Evolutionary conservation across 1,284 basidiomycete genomes (phyloP).

Genomic region (Paramarasmius palmivorus): DNA sequence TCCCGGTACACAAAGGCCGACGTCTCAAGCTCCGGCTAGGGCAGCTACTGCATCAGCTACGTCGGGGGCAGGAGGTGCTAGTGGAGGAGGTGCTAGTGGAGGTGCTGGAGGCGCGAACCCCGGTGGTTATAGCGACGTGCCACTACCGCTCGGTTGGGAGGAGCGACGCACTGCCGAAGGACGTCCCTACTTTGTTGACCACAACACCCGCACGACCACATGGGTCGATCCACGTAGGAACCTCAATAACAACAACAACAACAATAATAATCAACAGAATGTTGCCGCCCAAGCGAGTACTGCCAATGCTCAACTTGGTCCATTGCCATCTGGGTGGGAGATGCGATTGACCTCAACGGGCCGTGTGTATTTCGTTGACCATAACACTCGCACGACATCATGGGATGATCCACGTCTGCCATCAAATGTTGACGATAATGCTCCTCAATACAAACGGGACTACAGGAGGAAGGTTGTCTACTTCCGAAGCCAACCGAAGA

Average conservation of each 20-base stretch:
- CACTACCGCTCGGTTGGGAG: slow-evolving; percentile 96
- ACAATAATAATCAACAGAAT: slow-evolving; percentile 54
- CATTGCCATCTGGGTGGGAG: slow-evolving; percentile 96
- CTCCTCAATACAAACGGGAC: slow-evolving; percentile 99
- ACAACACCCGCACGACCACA: slow-evolving; percentile 94
- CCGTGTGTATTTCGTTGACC: slow-evolving; percentile 95
- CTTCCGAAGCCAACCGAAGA: slow-evolving; percentile 96
- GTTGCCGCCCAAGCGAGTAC: slow-evolving; percentile 52
- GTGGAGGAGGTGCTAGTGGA: slow-evolving; percentile 54
- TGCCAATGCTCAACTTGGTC: slow-evolving; percentile 89
- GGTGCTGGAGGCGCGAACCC: slow-evolving; percentile 34
- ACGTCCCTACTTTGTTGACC: slow-evolving; percentile 96
- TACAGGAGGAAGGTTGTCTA: slow-evolving; percentile 98
- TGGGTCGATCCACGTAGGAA: slow-evolving; percentile 97
- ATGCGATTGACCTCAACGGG: slow-evolving; percentile 94
- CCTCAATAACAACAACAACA: too few relatives aligned
- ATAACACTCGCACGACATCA: slow-evolving; percentile 93
- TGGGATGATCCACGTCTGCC: slow-evolving; percentile 96
- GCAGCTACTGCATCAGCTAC: slow-evolving; percentile 56
- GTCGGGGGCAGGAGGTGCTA: slow-evolving; percentile 20
- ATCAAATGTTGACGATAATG: slow-evolving; percentile 84
- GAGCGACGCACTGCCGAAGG: slow-evolving; percentile 98
- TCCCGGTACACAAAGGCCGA: slow-evolving; percentile 43
- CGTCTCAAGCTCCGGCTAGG: slow-evolving; percentile 51
- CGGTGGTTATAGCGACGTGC: slow-evolving; percentile 61